Evolutionary conservation across 1,284 basidiomycete genomes (phyloP), one percentile per base, ranked within the genome.

Genomic region (Puccinia coronata): DNA sequence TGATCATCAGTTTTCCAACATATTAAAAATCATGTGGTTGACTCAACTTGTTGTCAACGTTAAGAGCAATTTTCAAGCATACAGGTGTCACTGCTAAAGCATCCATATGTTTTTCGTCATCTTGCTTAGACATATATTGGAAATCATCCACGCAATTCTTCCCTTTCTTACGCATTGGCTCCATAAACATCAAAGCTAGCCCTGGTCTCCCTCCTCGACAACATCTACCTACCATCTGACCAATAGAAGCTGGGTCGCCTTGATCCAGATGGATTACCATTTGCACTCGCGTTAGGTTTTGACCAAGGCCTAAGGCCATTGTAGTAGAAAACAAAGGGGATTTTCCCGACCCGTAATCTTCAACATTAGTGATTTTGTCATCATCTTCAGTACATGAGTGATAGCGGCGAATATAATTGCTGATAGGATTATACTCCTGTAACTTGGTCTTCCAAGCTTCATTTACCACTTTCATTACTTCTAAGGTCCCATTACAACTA

Each of bases 381-480:
- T 39, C 28, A 4, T 59, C 28, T 0, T 34, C 51, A 2, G 39
- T 74, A n/a, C 34, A 23, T 18, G n/a, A 74, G 20, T 74, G 71
- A 43, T 34, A 74, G 0, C 39, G 20, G 3, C 23, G 14, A 1
- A 59, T 55, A 23, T 36, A 59, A 1, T 55, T 23, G 28, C 71
- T 74, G 6, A 57, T 23, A 2, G 51, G 51, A 23, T 57, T 31
- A n/a, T 39, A 39, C 28, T 57, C 39, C 2, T 57, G 51, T 20
- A 16, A n/a, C 20, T 55, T 36, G 18, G 23, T 57, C 6, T 34
- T 4, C 6, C 14, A 16, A n/a, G 51, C 34, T 2, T 55, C 28
- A 57, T 59, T 74, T 5, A 59, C 51, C 6, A 49, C 25, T 25
- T 70, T 70, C 67, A 70, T 70, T 9, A 70, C 67, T 43, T 70